Percentiles rank a stretch among this genome's conserved stretches.
Conservation (phyloP, 257 asterid genomes). For the Verbena officinalis region DNA sequence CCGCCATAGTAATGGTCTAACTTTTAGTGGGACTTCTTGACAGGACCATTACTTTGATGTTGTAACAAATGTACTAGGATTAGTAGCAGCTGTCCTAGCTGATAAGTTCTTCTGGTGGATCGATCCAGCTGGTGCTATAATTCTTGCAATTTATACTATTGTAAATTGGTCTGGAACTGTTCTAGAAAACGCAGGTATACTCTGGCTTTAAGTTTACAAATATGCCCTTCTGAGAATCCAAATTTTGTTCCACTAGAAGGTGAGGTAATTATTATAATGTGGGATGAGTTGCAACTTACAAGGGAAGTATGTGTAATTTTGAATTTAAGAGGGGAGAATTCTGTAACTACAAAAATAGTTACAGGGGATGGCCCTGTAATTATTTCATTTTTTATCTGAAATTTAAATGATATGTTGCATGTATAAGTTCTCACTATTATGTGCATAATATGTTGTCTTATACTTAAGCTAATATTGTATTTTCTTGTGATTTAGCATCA, state of each 20-base stretch:
- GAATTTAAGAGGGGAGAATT: too few species aligned
- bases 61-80: conserved; percentile 84
- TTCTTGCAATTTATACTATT: conserved; percentile 86
- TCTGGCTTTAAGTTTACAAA: too few species aligned
- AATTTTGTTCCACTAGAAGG: too few species aligned
- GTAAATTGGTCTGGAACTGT: conserved; percentile 85
- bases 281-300: too few species aligned
- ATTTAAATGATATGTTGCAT: too few species aligned
- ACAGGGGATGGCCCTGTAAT: too few species aligned
- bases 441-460: background rate
- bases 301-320: too few species aligned
- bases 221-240: too few species aligned
- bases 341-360: too few species aligned
- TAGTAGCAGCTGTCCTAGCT: conserved; percentile 83
- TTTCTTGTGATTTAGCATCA: conserved; percentile 49
- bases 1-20: conserved; percentile 18
- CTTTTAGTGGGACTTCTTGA: conserved; percentile 12
- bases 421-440: too few species aligned
- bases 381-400: too few species aligned
- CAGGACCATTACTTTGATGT: conserved; percentile 97
- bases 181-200: conserved; percentile 82
- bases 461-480: conserved; percentile 13
- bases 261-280: too few species aligned
- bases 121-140: conserved; percentile 83
- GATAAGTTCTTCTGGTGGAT: conserved; percentile 87